These are phyloP conservation scores for Dioszegia hungarica DNA, from an alignment of 768 basidiomycete genomes.

Conservation along the genomic window DNA sequence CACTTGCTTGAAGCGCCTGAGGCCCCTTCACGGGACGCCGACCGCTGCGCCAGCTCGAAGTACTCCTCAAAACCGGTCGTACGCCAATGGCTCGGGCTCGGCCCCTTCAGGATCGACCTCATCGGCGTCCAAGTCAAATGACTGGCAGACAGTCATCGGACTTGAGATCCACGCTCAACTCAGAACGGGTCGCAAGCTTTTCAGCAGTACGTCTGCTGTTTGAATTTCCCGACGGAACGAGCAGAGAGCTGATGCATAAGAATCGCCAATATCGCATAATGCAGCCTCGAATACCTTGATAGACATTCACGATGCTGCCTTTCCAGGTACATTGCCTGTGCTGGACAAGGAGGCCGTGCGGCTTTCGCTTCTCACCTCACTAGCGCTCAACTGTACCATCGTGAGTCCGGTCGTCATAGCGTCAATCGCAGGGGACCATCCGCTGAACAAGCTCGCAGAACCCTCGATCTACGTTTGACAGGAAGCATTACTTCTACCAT, in stretches of 20 bases:
- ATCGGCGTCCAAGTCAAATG: no score
- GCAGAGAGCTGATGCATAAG: no score
- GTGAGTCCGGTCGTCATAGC: conserved; percentile 19
- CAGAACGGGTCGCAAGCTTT: conserved; percentile 78
- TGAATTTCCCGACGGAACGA: no score
- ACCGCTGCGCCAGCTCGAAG: no score
- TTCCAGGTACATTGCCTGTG: conserved; percentile 89
- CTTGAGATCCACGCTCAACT: conserved; percentile 96
- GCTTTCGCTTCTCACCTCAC: conserved; percentile 71
- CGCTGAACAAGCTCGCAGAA: conserved; percentile 52
- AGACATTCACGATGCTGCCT: conserved; percentile 75
- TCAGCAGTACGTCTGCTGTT: conserved; percentile 62
- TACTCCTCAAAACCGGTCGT: background rate
- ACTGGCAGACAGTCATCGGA: conserved; percentile 85
- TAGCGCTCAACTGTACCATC: conserved; percentile 59
- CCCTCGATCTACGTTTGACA: conserved; percentile 73
- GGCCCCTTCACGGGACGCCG: no score
- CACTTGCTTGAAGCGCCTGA: background rate
- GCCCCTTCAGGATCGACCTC: no score
- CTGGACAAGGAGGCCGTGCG: conserved; percentile 55
- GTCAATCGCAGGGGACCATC: background rate
- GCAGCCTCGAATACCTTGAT: conserved; percentile 69
- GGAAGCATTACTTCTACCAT: conserved; percentile 97
- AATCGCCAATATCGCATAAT: conserved; percentile 48
- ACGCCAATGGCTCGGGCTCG: no score